A percentile compares a stretch with the other conserved stretches of the same genome.
phyloP scores from a whole-genome alignment of 176 grass and related monocot species.

The Carex littledalei region DNA sequence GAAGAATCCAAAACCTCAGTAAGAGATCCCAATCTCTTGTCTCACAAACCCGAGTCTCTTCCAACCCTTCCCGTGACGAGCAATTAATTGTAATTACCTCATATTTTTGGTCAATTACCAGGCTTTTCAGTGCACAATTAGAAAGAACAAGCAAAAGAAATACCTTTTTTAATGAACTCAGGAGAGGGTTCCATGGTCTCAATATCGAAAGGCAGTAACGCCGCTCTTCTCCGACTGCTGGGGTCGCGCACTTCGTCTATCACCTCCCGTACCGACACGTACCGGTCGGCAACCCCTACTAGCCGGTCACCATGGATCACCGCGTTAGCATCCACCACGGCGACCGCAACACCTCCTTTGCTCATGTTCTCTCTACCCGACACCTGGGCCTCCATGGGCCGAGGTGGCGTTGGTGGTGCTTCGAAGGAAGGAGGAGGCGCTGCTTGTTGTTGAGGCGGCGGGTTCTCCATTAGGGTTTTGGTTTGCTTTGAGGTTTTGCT shows the following conservation, averaged over 20 bases:
- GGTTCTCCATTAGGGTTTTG: conserved; percentile 45
- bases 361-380: conserved; percentile 19
- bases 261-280: conserved; percentile 69
- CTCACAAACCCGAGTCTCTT: no score
- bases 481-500: background rate
- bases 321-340: conserved; percentile 90
- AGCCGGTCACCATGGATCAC: conserved; percentile 65
- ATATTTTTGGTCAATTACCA: background rate
- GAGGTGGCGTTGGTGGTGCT: background rate
- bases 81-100: no score
- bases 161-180: conserved; percentile 79
- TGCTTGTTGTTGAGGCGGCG: conserved; percentile 13
- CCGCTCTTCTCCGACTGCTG: conserved; percentile 45
- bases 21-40: no score
- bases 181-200: conserved; percentile 76
- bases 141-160: background rate
- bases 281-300: conserved; percentile 38
- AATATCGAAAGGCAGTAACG: conserved; percentile 42
- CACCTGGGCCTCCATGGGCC: background rate
- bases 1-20: no score
- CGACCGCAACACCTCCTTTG: conserved; percentile 48
- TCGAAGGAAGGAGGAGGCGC: background rate
- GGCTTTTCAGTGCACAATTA: background rate
- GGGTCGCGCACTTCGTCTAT: conserved; percentile 87
- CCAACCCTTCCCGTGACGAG: no score